Percentiles rank a stretch among this genome's conserved stretches.
These are phyloP conservation scores for Vaccinium vitisidaea DNA, from an alignment of 148 eudicot genomes.

Conservation along the genomic window DNA sequence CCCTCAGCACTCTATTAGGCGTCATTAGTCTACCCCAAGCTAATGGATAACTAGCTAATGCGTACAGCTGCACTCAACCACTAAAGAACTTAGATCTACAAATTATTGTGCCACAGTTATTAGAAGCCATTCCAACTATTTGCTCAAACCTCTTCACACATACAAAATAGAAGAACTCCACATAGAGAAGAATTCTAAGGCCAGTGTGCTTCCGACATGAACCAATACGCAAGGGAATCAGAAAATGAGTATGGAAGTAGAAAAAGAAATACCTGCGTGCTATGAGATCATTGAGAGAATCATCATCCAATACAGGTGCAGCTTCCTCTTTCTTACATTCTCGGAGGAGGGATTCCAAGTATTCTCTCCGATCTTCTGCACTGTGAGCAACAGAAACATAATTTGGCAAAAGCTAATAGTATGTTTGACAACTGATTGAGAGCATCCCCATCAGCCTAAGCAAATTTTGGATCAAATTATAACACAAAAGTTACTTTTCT, in stretches of 20 bases:
- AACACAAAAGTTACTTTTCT: background rate
- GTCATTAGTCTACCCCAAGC: background rate
- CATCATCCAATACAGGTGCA: constrained; percentile 91
- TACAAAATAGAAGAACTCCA: background rate
- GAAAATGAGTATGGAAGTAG: background rate
- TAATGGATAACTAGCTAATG: background rate
- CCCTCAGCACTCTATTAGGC: background rate
- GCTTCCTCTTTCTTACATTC: constrained; percentile 98
- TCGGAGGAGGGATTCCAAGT: constrained; percentile 89
- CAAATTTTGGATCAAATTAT: background rate
- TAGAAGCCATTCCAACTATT: background rate
- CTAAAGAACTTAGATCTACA: background rate
- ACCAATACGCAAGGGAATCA: background rate
- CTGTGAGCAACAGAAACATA: constrained; percentile 36
- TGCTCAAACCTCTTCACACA: background rate
- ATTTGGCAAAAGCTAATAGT: constrained; percentile 5
- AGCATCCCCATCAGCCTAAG: background rate
- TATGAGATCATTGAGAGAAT: constrained; percentile 84
- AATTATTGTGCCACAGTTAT: background rate
- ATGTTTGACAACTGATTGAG: constrained; percentile 4
- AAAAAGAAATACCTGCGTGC: constrained; percentile 75
- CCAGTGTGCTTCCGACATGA: background rate
- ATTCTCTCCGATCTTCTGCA: constrained; percentile 98
- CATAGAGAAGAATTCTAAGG: background rate
- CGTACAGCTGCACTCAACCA: constrained; percentile 1